phyloP scores from a whole-genome alignment of 2,329 filamentous ascomycete genomes.

The Pseudogymnoascus sp. region DNA sequence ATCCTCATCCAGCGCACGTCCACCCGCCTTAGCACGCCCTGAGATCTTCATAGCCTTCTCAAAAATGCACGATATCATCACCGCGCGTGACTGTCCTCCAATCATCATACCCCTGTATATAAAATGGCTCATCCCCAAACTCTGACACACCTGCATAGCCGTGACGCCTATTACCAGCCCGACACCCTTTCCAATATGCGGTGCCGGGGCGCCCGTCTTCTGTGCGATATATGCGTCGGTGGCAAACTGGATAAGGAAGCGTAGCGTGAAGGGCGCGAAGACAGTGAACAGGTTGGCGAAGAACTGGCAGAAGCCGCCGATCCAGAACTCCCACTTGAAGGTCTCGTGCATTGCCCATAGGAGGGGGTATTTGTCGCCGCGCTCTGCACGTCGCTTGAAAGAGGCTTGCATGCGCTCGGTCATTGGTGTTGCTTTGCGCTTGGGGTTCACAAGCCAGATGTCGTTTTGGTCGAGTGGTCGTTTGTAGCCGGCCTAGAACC shows the following conservation, averaged over 20 bases:
- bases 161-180: slow-evolving; percentile 80
- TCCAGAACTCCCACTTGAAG: slow-evolving; percentile 74
- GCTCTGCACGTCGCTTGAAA: slow-evolving; percentile 59
- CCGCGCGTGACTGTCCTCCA: slow-evolving; percentile 73
- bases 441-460: slow-evolving; percentile 81
- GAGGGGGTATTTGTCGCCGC: slow-evolving; percentile 65
- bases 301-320: slow-evolving; percentile 73
- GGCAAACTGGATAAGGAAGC: slow-evolving; percentile 81
- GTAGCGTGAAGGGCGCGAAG: slow-evolving; percentile 73
- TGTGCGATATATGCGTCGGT: slow-evolving; percentile 67
- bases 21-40: slow-evolving; percentile 78
- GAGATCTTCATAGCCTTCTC: slow-evolving; percentile 89
- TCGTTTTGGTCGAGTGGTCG: slow-evolving; percentile 76
- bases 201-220: slow-evolving; percentile 42
- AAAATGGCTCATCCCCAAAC: slow-evolving; percentile 78
- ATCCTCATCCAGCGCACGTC: slow-evolving; percentile 39
- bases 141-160: slow-evolving; percentile 76
- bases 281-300: slow-evolving; percentile 68
- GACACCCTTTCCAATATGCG: slow-evolving; percentile 66
- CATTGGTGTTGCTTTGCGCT: slow-evolving; percentile 63
- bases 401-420: slow-evolving; percentile 57
- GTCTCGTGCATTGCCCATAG: slow-evolving; percentile 79
- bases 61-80: slow-evolving; percentile 79
- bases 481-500: slow-evolving; percentile 66
- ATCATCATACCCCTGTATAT: slow-evolving; percentile 89